Evolutionary conservation across 495 filamentous ascomycete species (phyloP), one percentile per base, ranked within the genome.

Genomic region (Penicillium waksmanii): DNA sequence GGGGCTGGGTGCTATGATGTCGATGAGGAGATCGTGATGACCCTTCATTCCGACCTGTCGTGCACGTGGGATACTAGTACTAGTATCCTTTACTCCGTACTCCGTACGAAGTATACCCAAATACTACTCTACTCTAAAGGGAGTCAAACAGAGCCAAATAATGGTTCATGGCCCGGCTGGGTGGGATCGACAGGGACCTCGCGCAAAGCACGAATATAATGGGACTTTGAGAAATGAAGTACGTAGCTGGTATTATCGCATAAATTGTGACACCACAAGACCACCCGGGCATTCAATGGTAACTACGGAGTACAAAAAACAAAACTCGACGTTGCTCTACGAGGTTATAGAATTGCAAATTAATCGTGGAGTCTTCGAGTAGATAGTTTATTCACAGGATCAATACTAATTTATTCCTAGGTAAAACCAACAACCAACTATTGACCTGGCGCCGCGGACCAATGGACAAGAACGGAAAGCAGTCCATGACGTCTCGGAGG

Each of bases 11-110:
- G 36, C 27, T 38, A 38, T 38, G 12, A 38, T 38, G 36, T 38
- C 36, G 12, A 38, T 38, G 36, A 25, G 9, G 46, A 13, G 27
- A 31, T 2, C 21, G 46, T 25, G 46, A 48, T 48, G 46, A 27
- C 21, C 46, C 46, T 48, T 48, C 46, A 48, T 48, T 48, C 46
- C 46, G 46, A 48, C 23, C 19, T 48, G 46, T 48, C 46, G 15
- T 10, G 46, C 46, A 48, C 46, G 46, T 48, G 46, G 46, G 10
- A n/a, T 46, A 2, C 23, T 15, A 18, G 9, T 48, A 2, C 21
- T 23, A 25, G 9, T 48, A 3, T 21, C 11, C 18, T 21, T 23
- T 23, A 2, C 3, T 23, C 3, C 23, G 43, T 18, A 18, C 43
- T 18, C 18, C 23, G 43, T 17, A 21, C 43, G 17, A 5, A 21